Percentiles rank a stretch among this genome's conserved stretches.
phyloP scores from a whole-genome alignment of 345 rosid species.

The Erucastrum elatum region DNA sequence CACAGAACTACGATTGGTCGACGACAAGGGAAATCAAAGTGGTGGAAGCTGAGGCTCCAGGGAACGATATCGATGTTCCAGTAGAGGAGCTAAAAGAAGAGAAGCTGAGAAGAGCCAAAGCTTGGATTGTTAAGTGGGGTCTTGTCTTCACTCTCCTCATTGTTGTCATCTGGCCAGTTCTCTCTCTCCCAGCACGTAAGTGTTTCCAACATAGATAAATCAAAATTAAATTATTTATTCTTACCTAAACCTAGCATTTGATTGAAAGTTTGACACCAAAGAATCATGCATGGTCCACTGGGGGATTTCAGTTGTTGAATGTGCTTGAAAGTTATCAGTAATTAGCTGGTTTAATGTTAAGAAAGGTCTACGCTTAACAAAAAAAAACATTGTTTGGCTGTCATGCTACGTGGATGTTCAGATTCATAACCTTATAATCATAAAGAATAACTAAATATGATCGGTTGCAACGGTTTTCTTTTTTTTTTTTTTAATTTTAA shows the following conservation, averaged over 20 bases:
- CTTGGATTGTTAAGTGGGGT: conserved; percentile 90
- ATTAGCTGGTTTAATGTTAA: background rate
- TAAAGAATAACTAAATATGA: background rate
- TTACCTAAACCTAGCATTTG: background rate
- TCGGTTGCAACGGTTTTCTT: background rate
- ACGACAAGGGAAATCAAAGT: conserved; percentile 78
- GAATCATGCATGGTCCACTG: background rate
- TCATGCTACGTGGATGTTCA: background rate
- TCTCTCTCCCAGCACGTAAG: conserved; percentile 78
- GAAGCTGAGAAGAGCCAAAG: conserved; percentile 63
- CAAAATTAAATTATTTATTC: background rate
- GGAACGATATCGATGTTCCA: conserved; percentile 42
- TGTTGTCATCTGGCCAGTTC: conserved; percentile 74
- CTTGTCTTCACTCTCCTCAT: conserved; percentile 69
- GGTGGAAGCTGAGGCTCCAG: conserved; percentile 60
- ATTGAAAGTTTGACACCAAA: background rate
- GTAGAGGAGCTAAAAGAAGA: conserved; percentile 75
- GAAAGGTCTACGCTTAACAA: background rate
- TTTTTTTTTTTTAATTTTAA: too few relatives aligned
- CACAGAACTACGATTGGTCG: conserved; percentile 86
- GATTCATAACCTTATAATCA: background rate
- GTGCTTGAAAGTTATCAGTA: background rate
- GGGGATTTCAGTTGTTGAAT: background rate
- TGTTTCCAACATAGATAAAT: background rate
- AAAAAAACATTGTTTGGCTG: background rate